Conservation (phyloP, 768 basidiomycete genomes). For the Termitomyces sp. region DNA sequence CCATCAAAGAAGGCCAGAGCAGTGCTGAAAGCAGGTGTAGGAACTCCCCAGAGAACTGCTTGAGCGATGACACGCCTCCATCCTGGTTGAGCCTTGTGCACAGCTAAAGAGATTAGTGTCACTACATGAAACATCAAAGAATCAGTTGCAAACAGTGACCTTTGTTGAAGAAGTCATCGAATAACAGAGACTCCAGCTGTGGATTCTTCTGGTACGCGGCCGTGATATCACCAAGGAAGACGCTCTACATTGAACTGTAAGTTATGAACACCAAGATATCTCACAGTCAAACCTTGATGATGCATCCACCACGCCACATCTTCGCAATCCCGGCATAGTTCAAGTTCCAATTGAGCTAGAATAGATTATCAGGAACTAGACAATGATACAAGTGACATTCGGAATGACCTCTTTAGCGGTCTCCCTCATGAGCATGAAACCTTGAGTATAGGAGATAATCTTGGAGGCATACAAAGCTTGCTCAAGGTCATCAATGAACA, state of each 20-base stretch:
- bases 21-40: constrained; percentile 96
- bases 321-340: constrained; percentile 97
- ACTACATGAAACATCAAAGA: background rate
- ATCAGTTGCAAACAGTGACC: constrained; percentile 34
- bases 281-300: constrained; percentile 72
- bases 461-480: constrained; percentile 99
- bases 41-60: constrained; percentile 95
- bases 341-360: constrained; percentile 81
- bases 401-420: constrained; percentile 82
- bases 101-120: constrained; percentile 42
- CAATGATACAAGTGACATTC: background rate
- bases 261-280: too few relatives aligned
- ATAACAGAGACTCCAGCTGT: constrained; percentile 86
- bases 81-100: constrained; percentile 93
- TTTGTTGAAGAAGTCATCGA: constrained; percentile 97
- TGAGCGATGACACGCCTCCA: constrained; percentile 98
- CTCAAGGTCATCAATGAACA: constrained; percentile 99
- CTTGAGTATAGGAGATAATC: constrained; percentile 99
- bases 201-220: constrained; percentile 83
- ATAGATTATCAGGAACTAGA: background rate
- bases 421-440: constrained; percentile 99
- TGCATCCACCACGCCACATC: constrained; percentile 99
- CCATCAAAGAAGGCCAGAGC: constrained; percentile 99
- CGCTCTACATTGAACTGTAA: constrained; percentile 47
- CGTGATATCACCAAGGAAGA: constrained; percentile 93